Evolutionary conservation across 2,329 filamentous ascomycete species (phyloP), one percentile per base, ranked within the genome.

Genomic region (Calonectria montana): DNA sequence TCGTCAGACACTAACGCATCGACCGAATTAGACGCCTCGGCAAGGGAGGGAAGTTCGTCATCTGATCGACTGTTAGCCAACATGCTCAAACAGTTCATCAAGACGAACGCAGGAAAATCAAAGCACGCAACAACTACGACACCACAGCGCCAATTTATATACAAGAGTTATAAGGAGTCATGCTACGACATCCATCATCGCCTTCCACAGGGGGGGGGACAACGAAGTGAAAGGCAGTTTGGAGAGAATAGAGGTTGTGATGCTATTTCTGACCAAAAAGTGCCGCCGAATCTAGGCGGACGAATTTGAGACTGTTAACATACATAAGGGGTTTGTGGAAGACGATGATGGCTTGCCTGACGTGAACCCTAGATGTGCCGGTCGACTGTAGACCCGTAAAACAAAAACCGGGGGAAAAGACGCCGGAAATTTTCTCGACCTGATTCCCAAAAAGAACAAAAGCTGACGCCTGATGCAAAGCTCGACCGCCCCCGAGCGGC

Each of bases 341-440:
- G 90, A 92, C 89, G 90, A 92, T 91, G 90, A 91, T 91, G 88
- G 90, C 89, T 89, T 90, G 90, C 89, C 89, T 90, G 88, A 86
- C 85, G 71, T 78, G 78, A 77, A 75, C 76, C 78, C 78, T 72
- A n/a, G 68, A 68, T 75, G 68, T 73, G 69, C 65, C 69, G 72
- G 75, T 75, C 73, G 62, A 68, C 68, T 67, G 73, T 63, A 69
- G 72, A 79, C 74, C 72, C 65, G 76, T 70, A 69, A 74, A 72
- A 66, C 48, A 59, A 66, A 71, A 69, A 67, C 23, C 57, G 25
- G 57, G 57, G 37, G 21, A 43, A 41, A 62, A 62, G 37, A 62
- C 39, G 70, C 76, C 70, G 62, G 75, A 74, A 69, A 74, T 77
- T 59, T 59, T 72, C 75, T 75, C 74, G 70, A 75, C 74, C 76